Percentiles rank a stretch among this genome's conserved stretches.
phyloP scores from a whole-genome alignment of 2,329 filamentous ascomycete genomes.

The Westerdykella aurantiaca region DNA sequence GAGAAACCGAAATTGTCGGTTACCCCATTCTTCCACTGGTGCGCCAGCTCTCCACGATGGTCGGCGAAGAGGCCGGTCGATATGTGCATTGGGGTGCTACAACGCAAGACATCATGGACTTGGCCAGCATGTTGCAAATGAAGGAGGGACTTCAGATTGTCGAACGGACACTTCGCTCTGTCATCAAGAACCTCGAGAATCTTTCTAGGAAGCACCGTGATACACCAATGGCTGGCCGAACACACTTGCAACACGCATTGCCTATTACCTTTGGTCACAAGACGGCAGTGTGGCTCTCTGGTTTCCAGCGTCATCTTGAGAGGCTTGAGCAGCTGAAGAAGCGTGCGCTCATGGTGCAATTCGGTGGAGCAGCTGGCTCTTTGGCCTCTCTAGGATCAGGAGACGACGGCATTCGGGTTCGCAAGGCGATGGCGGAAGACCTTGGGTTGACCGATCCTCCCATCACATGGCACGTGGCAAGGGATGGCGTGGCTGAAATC shows the following conservation, averaged over 20 bases:
- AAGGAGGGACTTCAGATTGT: conserved; percentile 47
- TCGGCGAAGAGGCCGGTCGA: conserved; percentile 34
- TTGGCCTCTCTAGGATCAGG: conserved; percentile 48
- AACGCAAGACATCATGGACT: conserved; percentile 56
- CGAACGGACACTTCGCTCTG: conserved; percentile 40
- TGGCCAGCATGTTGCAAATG: conserved; percentile 50
- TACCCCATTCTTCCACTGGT: conserved; percentile 51
- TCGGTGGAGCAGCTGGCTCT: conserved; percentile 53
- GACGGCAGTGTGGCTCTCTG: conserved; percentile 50
- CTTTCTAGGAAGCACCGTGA: conserved; percentile 46
- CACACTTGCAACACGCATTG: conserved; percentile 53
- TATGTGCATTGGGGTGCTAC: conserved; percentile 57
- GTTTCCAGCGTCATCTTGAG: conserved; percentile 46
- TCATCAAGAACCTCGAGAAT: conserved; percentile 40
- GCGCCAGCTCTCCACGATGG: conserved; percentile 41
- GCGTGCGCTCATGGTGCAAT: conserved; percentile 49
- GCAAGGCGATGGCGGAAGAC: conserved; percentile 46
- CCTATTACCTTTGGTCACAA: conserved; percentile 56
- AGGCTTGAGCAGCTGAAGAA: conserved; percentile 44
- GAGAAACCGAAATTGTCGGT: conserved; percentile 49
- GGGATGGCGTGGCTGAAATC: conserved; percentile 51
- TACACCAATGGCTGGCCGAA: conserved; percentile 53
- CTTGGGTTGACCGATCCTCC: conserved; percentile 45
- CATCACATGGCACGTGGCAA: conserved; percentile 54
- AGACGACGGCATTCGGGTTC: conserved; percentile 46